Conservation (phyloP, 768 basidiomycete genomes). For the Boletus tomentosulus region DNA sequence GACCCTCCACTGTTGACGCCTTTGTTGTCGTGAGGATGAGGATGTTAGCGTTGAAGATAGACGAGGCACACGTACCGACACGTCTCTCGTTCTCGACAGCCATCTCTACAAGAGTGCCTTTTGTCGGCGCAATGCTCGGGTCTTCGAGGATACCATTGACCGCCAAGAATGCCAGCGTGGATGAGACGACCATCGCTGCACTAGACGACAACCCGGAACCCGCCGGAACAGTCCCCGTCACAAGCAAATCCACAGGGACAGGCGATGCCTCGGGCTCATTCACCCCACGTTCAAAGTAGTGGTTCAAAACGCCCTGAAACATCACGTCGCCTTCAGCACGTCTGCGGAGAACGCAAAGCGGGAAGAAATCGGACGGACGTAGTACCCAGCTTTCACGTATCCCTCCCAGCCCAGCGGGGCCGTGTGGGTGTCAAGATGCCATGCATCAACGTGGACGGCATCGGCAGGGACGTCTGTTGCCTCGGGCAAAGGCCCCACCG, state of each 20-base stretch:
- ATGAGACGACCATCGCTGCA: constrained; percentile 88
- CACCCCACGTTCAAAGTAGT: constrained; percentile 42
- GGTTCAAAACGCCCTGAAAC: constrained; percentile 60
- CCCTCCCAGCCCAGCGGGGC: constrained; percentile 76
- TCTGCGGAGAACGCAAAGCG: neutral
- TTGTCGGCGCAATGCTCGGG: constrained; percentile 31
- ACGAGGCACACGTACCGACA: constrained; percentile 46
- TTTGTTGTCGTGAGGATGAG: constrained; percentile 13
- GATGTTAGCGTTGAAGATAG: neutral
- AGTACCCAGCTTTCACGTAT: constrained; percentile 84
- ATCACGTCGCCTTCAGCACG: neutral
- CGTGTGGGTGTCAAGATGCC: constrained; percentile 70
- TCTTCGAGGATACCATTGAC: constrained; percentile 61
- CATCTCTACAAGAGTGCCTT: constrained; percentile 73
- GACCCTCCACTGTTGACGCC: constrained; percentile 79
- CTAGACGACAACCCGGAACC: constrained; percentile 87
- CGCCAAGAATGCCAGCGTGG: constrained; percentile 74
- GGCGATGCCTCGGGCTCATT: constrained; percentile 32
- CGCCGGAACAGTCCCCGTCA: constrained; percentile 79
- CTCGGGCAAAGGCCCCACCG: constrained; percentile 21
- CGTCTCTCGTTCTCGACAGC: constrained; percentile 82
- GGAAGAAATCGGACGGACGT: constrained; percentile 41
- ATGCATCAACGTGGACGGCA: constrained; percentile 43
- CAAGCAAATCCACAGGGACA: constrained; percentile 64
- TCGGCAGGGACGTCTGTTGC: constrained; percentile 30